These are phyloP conservation scores for Pythium brassicae DNA, from an alignment of 352 stramenopile genomes.

Conservation along the genomic window DNA sequence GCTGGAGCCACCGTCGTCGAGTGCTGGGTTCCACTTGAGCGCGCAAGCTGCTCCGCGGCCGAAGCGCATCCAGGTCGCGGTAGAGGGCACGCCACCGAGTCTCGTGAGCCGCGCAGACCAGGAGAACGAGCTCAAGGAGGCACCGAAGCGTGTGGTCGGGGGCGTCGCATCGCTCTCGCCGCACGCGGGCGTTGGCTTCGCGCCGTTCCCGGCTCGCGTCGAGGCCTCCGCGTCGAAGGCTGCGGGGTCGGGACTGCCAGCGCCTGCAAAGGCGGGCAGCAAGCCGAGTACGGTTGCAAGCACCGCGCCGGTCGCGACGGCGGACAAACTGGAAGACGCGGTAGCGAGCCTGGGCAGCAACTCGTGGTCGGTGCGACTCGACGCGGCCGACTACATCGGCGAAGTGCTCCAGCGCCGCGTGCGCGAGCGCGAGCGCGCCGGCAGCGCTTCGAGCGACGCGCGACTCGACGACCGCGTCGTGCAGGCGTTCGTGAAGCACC, in stretches of 20 bases:
- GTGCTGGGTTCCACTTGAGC: constrained; percentile 26
- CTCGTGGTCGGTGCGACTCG: constrained; percentile 64
- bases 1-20: constrained; percentile 20
- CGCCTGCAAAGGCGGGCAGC: constrained; percentile 15
- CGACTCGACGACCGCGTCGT: constrained; percentile 64
- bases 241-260: not conserved
- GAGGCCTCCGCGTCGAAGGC: not conserved
- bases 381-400: constrained; percentile 50
- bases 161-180: constrained; percentile 3
- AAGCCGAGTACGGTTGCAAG: constrained; percentile 12
- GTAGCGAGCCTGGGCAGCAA: constrained; percentile 41
- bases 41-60: constrained; percentile 18
- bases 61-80: constrained; percentile 32
- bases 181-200: not conserved
- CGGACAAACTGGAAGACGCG: constrained; percentile 44
- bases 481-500: constrained; percentile 47
- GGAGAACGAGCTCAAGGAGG: constrained; percentile 7
- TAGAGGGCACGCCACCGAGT: constrained; percentile 14
- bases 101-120: constrained; percentile 3
- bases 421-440: constrained; percentile 2
- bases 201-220: no score
- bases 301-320: constrained; percentile 5
- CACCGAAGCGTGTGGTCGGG: constrained; percentile 2
- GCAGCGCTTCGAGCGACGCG: constrained; percentile 10
- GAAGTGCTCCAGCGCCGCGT: constrained; percentile 18